Conservation (phyloP, 2,329 filamentous ascomycete species). For the Cordyceps farinosa region DNA sequence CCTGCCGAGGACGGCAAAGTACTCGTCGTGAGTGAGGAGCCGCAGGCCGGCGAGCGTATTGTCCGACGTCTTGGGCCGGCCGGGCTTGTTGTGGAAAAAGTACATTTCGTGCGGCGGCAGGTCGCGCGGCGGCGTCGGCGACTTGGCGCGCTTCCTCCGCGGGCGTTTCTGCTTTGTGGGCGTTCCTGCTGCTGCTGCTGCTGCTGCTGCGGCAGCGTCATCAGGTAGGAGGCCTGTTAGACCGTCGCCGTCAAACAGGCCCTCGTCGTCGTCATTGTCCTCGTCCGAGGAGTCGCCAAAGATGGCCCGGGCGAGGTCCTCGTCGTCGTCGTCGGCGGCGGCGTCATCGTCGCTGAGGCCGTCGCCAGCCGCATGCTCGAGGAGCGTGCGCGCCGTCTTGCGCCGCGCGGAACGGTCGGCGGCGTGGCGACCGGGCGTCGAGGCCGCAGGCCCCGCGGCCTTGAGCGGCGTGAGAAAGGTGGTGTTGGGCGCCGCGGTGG, state of each 20-base stretch:
- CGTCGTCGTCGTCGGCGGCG: conserved; percentile 66
- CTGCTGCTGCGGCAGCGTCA: neutral
- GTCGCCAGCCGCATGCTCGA: conserved; percentile 65
- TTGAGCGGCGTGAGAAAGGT: conserved; percentile 40
- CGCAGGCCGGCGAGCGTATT: conserved; percentile 73
- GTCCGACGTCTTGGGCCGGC: conserved; percentile 77
- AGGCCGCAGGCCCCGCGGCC: conserved; percentile 30
- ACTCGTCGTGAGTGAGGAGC: conserved; percentile 87
- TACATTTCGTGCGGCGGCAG: conserved; percentile 87
- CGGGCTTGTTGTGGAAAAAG: conserved; percentile 87
- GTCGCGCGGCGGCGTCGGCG: conserved; percentile 75
- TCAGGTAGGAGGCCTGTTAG: conserved; percentile 1
- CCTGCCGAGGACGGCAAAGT: conserved; percentile 61
- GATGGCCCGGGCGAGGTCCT: conserved; percentile 66
- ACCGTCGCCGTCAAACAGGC: conserved; percentile 7
- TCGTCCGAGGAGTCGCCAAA: conserved; percentile 47
- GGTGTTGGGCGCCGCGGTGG: conserved; percentile 33
- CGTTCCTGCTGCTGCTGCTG: conserved; percentile 41
- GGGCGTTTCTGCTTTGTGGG: conserved; percentile 40
- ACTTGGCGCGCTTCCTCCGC: conserved; percentile 42
- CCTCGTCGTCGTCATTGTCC: conserved; percentile 25
- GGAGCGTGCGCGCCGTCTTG: conserved; percentile 75
- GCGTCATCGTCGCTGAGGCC: conserved; percentile 68
- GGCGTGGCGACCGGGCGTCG: conserved; percentile 64
- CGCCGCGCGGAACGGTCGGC: conserved; percentile 81